Evolutionary conservation across 2,329 filamentous ascomycete species (phyloP).

Genomic region (Periconia sp.): DNA sequence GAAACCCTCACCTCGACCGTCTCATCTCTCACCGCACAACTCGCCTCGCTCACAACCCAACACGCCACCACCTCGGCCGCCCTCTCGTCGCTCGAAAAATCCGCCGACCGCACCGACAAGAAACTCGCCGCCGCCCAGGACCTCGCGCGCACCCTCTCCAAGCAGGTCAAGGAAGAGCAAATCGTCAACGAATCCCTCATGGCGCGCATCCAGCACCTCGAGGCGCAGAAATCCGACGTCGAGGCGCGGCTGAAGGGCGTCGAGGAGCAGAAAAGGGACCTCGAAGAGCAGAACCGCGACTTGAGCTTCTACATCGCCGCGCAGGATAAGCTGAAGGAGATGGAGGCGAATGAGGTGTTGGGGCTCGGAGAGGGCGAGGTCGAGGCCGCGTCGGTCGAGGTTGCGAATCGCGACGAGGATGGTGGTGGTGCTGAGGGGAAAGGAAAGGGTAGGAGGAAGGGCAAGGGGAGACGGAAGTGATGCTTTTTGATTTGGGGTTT

Average conservation of each 20-base stretch:
- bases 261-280: slow-evolving; percentile 63
- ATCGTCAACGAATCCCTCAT: slow-evolving; percentile 78
- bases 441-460: slow-evolving; percentile 29
- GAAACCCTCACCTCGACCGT: slow-evolving; percentile 60
- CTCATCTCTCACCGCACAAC: slow-evolving; percentile 52
- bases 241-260: slow-evolving; percentile 49
- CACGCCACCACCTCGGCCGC: slow-evolving; percentile 56
- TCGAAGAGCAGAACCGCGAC: slow-evolving; percentile 85
- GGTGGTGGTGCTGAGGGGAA: slow-evolving; percentile 25
- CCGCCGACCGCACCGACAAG: slow-evolving; percentile 56
- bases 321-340: slow-evolving; percentile 74
- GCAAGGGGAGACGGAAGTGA: not conserved
- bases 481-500: not conserved
- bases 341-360: slow-evolving; percentile 72
- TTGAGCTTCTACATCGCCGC: slow-evolving; percentile 85
- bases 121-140: slow-evolving; percentile 72
- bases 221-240: slow-evolving; percentile 59
- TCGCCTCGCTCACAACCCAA: slow-evolving; percentile 57
- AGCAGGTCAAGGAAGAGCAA: slow-evolving; percentile 84
- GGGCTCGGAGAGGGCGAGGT: slow-evolving; percentile 65
- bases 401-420: slow-evolving; percentile 25
- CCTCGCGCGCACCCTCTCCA: slow-evolving; percentile 73
- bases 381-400: slow-evolving; percentile 39
- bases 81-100: slow-evolving; percentile 70
- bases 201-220: slow-evolving; percentile 73